These are phyloP conservation scores for Ceratocystis cubensis DNA, from an alignment of 2,329 filamentous ascomycete species.

Conservation along the genomic window DNA sequence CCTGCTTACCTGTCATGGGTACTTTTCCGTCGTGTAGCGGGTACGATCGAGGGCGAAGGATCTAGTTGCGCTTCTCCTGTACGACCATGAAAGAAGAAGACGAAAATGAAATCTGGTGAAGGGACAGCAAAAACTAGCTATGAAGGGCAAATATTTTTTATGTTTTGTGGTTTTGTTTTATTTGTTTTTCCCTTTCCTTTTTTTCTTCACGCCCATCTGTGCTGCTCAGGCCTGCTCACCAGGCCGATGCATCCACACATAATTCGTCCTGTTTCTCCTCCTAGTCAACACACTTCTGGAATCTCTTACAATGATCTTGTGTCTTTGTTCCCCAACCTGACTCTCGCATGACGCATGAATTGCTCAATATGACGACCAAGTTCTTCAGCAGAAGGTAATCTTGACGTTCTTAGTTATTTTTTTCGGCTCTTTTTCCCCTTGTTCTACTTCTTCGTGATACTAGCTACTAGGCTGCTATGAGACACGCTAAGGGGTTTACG, in stretches of 20 bases:
- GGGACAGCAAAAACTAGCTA: not conserved
- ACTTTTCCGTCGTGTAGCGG: not conserved
- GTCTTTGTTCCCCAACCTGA: not conserved
- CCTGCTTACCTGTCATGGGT: not conserved
- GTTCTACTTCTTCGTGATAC: not conserved
- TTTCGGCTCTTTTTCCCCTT: not conserved
- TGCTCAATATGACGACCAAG: not conserved
- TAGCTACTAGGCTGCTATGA: not conserved
- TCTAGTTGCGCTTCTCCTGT: not conserved
- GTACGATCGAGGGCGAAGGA: not conserved
- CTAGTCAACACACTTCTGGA: not conserved
- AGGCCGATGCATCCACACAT: too few species aligned
- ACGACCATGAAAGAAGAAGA: not conserved
- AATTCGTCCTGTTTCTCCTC: not conserved
- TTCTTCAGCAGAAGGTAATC: not conserved
- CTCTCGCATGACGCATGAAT: not conserved
- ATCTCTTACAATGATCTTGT: not conserved
- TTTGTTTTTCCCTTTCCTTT: too few species aligned
- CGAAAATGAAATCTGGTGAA: not conserved
- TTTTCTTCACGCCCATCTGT: too few species aligned
- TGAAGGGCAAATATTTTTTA: too few species aligned
- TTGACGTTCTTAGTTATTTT: not conserved
- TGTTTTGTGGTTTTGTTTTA: too few species aligned
- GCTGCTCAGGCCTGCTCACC: too few species aligned
- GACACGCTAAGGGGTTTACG: not conserved